These are phyloP conservation scores for Nakaseomyces kungkrabaensis DNA, from an alignment of 1,139 yeast genomes.

Conservation along the genomic window DNA sequence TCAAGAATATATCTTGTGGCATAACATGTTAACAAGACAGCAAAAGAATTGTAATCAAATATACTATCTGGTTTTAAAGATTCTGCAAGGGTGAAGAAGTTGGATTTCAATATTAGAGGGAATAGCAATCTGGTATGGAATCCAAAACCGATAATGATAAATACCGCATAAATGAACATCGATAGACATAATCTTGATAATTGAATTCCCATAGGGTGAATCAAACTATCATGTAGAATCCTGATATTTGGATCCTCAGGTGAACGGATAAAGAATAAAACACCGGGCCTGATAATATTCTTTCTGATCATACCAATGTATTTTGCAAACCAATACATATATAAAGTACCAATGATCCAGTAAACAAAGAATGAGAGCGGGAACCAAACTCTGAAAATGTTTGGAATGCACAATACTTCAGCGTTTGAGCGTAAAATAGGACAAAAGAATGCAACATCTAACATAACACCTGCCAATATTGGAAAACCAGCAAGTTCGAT, in stretches of 20 bases:
- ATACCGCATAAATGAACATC: constrained; percentile 62
- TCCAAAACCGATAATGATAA: constrained; percentile 71
- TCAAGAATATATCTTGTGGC: constrained; percentile 18
- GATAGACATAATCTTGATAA: constrained; percentile 65
- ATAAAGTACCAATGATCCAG: constrained; percentile 74
- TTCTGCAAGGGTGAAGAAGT: constrained; percentile 22
- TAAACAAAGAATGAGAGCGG: constrained; percentile 31
- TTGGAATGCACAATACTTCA: constrained; percentile 16
- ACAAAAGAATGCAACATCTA: constrained; percentile 53
- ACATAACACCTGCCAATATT: constrained; percentile 68
- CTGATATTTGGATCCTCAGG: constrained; percentile 91
- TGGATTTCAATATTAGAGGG: constrained; percentile 22
- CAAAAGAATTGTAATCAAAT: constrained; percentile 7
- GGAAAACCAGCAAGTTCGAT: constrained; percentile 82
- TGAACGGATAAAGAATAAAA: constrained; percentile 78
- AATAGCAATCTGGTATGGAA: constrained; percentile 36
- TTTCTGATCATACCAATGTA: constrained; percentile 78
- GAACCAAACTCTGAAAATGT: constrained; percentile 17
- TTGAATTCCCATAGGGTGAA: constrained; percentile 64
- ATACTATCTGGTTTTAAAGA: constrained; percentile 6
- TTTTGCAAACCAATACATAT: constrained; percentile 80
- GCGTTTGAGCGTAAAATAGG: constrained; percentile 38
- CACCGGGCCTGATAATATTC: constrained; percentile 74
- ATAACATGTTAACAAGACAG: constrained; percentile 7
- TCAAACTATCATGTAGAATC: constrained; percentile 79